Evolutionary conservation across 129 eudicot genomes (phyloP).

Genomic region (Lactuca saligna): DNA sequence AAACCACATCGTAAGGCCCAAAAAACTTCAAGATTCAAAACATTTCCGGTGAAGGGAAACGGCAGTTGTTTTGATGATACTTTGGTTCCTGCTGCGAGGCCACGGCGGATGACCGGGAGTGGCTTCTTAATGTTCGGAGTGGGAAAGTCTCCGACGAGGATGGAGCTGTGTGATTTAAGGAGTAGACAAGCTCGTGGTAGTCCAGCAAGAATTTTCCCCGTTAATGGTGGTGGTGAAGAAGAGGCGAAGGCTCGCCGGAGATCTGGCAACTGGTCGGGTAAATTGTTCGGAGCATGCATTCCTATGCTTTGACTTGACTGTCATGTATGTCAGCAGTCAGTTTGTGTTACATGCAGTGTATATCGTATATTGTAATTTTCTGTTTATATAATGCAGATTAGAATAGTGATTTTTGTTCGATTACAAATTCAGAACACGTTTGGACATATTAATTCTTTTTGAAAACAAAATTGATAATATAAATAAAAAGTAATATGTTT

Average conservation of each 20-base stretch:
- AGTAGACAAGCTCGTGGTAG: slow-evolving; percentile 23
- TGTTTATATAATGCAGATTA: neutral
- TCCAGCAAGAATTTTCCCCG: slow-evolving; percentile 11
- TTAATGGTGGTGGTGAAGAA: slow-evolving; percentile 14
- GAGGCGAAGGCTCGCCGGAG: slow-evolving; percentile 15
- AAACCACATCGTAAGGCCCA: neutral
- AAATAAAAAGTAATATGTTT: too few relatives aligned
- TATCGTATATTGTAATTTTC: neutral
- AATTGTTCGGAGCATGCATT: slow-evolving; percentile 27
- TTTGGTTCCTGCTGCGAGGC: neutral
- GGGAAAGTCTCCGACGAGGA: slow-evolving; percentile 10
- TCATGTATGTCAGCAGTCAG: neutral
- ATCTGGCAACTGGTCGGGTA: slow-evolving; percentile 29
- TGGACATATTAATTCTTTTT: too few relatives aligned
- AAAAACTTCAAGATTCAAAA: slow-evolving; percentile 3
- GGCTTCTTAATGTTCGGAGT: slow-evolving; percentile 26
- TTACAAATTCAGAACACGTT: neutral
- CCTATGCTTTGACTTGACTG: slow-evolving; percentile 13
- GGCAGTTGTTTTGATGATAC: neutral
- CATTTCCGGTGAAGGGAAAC: neutral
- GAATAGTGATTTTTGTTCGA: neutral
- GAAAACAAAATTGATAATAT: neutral
- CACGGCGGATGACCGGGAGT: slow-evolving; percentile 9
- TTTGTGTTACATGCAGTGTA: neutral
- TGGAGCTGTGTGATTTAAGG: slow-evolving; percentile 35